phyloP scores from a whole-genome alignment of 2,329 filamentous ascomycete genomes.

The Aspergillus ustus region DNA sequence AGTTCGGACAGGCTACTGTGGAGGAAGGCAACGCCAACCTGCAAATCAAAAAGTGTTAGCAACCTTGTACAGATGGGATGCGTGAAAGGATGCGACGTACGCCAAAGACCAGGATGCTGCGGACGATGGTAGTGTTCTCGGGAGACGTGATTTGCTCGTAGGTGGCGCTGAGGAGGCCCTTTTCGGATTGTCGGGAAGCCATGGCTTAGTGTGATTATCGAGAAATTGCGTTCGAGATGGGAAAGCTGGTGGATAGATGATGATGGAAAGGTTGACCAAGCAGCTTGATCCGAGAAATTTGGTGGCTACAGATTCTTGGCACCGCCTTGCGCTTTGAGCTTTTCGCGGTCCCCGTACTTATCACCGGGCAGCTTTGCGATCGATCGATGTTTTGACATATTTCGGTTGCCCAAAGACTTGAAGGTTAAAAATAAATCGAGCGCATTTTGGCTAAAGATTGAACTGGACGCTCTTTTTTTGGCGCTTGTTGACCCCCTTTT shows the following conservation, averaged over 20 bases:
- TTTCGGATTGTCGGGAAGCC: conserved; percentile 63
- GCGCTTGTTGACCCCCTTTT: background rate
- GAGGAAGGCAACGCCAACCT: conserved; percentile 70
- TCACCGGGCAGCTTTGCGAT: conserved; percentile 24
- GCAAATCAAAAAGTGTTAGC: conserved; percentile 21
- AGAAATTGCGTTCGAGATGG: conserved; percentile 10
- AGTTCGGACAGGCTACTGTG: conserved; percentile 70
- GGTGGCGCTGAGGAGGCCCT: conserved; percentile 61
- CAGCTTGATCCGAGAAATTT: conserved; percentile 38
- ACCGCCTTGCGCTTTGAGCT: conserved; percentile 38
- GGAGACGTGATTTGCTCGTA: conserved; percentile 68
- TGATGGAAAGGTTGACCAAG: conserved; percentile 4
- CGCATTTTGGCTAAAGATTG: background rate
- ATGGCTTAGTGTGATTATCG: conserved; percentile 49
- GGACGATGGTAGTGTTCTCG: conserved; percentile 71
- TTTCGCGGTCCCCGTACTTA: conserved; percentile 32
- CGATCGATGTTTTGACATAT: conserved; percentile 9
- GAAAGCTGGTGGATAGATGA: conserved; percentile 15
- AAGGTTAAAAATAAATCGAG: background rate
- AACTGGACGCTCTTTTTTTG: background rate
- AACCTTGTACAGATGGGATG: background rate
- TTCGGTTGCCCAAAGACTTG: background rate
- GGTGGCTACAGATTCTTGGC: conserved; percentile 36
- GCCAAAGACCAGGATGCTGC: conserved; percentile 70
- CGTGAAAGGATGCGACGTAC: conserved; percentile 53